phyloP scores from a whole-genome alignment of 1,284 basidiomycete species.

The Ustilago hordei region DNA sequence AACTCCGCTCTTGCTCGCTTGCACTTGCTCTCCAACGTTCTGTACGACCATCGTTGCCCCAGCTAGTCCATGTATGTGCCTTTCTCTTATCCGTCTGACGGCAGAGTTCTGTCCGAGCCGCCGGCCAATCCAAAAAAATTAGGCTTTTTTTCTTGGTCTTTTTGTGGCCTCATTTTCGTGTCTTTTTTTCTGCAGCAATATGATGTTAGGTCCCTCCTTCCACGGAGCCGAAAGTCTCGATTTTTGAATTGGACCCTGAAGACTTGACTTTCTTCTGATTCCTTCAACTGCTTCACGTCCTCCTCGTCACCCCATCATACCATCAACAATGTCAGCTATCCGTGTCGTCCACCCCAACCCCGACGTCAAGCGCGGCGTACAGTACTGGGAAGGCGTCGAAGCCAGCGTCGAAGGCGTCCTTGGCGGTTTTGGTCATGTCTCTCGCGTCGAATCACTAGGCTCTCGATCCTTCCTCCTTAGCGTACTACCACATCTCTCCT shows the following conservation, averaged over 20 bases:
- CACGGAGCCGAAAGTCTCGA: conserved; percentile 9
- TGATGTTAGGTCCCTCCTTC: background rate
- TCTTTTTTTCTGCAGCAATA: background rate
- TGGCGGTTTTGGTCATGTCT: conserved; percentile 66
- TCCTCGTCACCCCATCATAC: background rate
- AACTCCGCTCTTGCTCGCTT: background rate
- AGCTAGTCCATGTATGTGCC: too few species aligned
- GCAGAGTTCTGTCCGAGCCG: conserved; percentile 11
- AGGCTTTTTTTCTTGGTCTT: conserved; percentile 1
- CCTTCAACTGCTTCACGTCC: background rate
- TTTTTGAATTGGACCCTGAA: conserved; percentile 27
- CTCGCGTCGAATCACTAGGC: conserved; percentile 67
- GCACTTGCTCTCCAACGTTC: background rate
- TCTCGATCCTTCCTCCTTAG: conserved; percentile 64
- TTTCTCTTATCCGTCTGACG: conserved; percentile 8
- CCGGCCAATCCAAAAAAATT: conserved; percentile 11
- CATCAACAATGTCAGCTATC: conserved; percentile 33
- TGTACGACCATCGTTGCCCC: background rate
- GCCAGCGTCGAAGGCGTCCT: conserved; percentile 67
- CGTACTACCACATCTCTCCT: conserved; percentile 60
- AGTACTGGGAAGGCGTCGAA: conserved; percentile 67
- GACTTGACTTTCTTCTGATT: background rate
- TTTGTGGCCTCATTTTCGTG: background rate
- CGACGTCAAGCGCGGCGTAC: conserved; percentile 63
- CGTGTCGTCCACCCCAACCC: conserved; percentile 60